Conservation (phyloP, 129 eudicot species). For the Silybum marianum region DNA sequence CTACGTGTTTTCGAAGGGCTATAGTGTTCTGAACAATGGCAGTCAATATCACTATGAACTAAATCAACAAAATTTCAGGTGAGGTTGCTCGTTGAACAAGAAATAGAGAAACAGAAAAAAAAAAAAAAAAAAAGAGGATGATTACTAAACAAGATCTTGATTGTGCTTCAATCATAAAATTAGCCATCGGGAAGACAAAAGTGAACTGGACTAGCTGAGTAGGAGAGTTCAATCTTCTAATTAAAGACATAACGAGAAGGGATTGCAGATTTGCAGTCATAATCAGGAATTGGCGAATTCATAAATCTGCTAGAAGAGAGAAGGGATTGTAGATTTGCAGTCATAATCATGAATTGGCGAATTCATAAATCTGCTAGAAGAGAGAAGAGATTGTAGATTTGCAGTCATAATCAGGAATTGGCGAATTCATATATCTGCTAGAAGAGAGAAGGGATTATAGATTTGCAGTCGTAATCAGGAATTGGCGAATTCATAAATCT, state of each 20-base stretch:
- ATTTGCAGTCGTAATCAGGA: too few species aligned
- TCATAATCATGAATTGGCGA: too few species aligned
- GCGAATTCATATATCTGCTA: too few species aligned
- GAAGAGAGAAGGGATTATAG: too few species aligned
- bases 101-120: neutral
- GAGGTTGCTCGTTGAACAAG: neutral
- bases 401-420: too few species aligned
- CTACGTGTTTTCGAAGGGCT: neutral
- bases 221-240: neutral
- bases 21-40: neutral
- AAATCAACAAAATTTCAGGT: neutral
- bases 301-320: neutral
- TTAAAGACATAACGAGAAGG: neutral
- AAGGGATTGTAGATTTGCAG: too few species aligned
- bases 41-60: neutral
- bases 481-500: too few species aligned
- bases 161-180: neutral
- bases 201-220: neutral
- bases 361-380: too few species aligned
- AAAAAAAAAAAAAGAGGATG: neutral
- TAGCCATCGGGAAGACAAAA: neutral
- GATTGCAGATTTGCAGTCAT: neutral
- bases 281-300: neutral
- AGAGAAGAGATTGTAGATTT: too few species aligned
- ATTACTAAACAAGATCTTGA: neutral